These are phyloP conservation scores for Eimeria zaria DNA, from an alignment of 169 alveolate genomes.

Conservation along the genomic window DNA sequence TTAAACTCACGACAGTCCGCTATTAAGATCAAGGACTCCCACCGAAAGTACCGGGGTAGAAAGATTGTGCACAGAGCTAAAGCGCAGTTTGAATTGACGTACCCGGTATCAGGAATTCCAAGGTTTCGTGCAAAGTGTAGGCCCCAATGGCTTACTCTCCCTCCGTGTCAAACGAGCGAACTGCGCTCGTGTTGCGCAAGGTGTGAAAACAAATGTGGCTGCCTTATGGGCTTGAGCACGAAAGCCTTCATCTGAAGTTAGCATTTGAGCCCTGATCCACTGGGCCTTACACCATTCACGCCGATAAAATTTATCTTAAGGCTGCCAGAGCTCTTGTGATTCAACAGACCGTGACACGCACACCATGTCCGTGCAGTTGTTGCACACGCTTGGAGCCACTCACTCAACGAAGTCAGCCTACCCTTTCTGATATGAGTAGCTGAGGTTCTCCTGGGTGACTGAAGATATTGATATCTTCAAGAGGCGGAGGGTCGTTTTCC, in stretches of 20 bases:
- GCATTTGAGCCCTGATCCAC: neutral
- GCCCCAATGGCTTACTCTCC: neutral
- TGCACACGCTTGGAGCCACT: neutral
- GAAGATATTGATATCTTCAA: slow-evolving; percentile 5
- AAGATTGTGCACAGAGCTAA: too few relatives aligned
- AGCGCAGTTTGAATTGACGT: too few relatives aligned
- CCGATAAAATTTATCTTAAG: too few relatives aligned
- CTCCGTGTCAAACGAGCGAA: slow-evolving; percentile 3
- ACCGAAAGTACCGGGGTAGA: too few relatives aligned
- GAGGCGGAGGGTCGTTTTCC: slow-evolving; percentile 54
- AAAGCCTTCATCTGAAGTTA: neutral
- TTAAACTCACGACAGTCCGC: too few relatives aligned
- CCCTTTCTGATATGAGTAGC: neutral
- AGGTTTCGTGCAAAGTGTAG: too few relatives aligned
- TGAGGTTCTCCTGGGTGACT: neutral
- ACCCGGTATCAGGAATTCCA: too few relatives aligned
- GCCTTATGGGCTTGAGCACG: neutral
- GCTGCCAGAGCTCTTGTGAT: too few relatives aligned
- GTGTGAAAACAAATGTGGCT: neutral
- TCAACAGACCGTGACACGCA: neutral
- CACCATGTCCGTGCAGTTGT: neutral
- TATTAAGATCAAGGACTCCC: too few relatives aligned
- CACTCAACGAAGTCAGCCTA: neutral
- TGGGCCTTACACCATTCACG: neutral
- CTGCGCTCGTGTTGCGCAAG: neutral